Base-by-base conservation (phyloP, 306 rosid species). In the Mimosa bimucronata region DNA sequence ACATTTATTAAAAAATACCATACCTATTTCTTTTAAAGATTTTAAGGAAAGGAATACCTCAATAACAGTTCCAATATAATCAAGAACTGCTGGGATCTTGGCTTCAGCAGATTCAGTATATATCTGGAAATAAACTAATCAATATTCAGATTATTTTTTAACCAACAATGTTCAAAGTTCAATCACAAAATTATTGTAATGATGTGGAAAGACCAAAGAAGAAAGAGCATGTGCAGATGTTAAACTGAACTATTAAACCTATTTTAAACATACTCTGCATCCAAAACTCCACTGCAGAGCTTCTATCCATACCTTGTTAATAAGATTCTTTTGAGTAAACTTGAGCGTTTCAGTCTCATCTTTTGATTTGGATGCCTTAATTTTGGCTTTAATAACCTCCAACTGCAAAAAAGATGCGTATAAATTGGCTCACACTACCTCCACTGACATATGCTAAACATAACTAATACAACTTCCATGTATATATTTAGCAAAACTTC, bases 71-170 rank as follows among this genome's bases (percentile, higher is more conserved):
- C 88, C 97, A 77, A 95, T 78, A 87, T 95, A 95, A 80, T 92
- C 97, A 84, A 92, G 83, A 86, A 92, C 98, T 48, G 98, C 90
- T 6, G 96, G 98, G 83, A 92, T 92, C 89, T 95, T 95, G 77
- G 96, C 98, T 88, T 86, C 97, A 19, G 98, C 98, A 79, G 98
- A 92, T 69, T 91, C 97, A 6, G 88, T 92, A 84, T 90, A 95
- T 77, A 95, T 88, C 98, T 94, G 90, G 67, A 86, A 78, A 67
- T 77, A 41, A 79, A 82, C 44, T 57, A 84, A 76, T 53, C 76
- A 81, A 55, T 60, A 81, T 53, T 57, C 28, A 55, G 5, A 8
- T 2, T 53, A n/a, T 53, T 53, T 53, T n/a, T 53, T 53, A 8
- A 55, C 62, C 62, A 55, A 21, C 62, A 55, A 55, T n/a, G 11